phyloP scores from a whole-genome alignment of 164 flowering plant species.

The Umbellularia californica region DNA sequence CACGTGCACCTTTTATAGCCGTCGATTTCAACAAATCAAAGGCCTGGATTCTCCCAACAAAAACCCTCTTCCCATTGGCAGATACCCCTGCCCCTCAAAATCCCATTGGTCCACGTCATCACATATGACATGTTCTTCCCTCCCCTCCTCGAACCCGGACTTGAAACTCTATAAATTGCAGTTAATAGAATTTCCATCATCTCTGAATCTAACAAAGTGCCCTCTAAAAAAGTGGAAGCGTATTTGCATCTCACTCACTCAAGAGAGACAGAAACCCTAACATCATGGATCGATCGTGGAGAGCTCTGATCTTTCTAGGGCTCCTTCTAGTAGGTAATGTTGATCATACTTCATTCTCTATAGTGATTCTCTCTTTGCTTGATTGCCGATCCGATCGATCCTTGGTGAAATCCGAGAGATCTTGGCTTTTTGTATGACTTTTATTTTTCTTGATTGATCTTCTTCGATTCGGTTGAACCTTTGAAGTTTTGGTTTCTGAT shows the following conservation, averaged over 20 bases:
- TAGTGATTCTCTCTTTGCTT: background rate
- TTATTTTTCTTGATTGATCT: background rate
- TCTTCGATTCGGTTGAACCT: background rate
- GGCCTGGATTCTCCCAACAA: background rate
- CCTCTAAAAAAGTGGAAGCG: too few species aligned
- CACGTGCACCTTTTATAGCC: background rate
- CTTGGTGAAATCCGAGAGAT: background rate
- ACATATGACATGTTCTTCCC: background rate
- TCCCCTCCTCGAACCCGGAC: background rate
- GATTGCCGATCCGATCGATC: too few species aligned
- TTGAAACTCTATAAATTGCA: background rate
- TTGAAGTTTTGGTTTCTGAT: background rate
- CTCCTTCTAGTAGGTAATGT: slow-evolving; percentile 41
- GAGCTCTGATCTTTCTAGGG: slow-evolving; percentile 34
- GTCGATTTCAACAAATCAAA: background rate
- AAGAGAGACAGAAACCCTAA: background rate
- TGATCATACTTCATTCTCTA: background rate
- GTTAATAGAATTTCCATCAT: background rate
- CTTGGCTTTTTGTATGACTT: slow-evolving; percentile 2
- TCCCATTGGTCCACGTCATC: slow-evolving; percentile 13
- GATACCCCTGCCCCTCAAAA: background rate
- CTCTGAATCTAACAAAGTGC: background rate
- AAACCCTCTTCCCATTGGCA: slow-evolving; percentile 2
- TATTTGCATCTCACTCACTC: too few species aligned
- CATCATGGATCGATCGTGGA: slow-evolving; percentile 47